A percentile compares a stretch with the other conserved stretches of the same genome.
These are phyloP conservation scores for Neofusicoccum sp. DNA, from an alignment of 2,329 filamentous ascomycete species.

Conservation along the genomic window DNA sequence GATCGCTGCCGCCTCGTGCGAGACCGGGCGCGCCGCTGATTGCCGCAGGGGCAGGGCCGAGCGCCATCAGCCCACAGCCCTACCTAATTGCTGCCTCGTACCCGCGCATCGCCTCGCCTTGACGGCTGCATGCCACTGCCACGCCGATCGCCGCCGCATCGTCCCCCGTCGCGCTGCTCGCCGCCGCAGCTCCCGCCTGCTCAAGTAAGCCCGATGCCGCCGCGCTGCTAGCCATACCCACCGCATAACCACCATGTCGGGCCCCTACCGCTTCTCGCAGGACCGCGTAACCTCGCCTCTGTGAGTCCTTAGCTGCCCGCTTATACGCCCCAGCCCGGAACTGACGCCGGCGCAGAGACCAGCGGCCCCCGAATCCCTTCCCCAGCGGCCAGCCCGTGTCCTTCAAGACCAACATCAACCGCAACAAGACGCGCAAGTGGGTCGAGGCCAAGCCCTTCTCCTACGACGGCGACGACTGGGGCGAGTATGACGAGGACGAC, in stretches of 20 bases:
- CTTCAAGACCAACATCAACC: slow-evolving; percentile 84
- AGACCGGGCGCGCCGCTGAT: not conserved
- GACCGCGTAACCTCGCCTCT: slow-evolving; percentile 21
- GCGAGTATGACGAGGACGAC: slow-evolving; percentile 60
- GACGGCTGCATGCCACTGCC: not conserved
- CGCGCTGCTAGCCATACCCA: slow-evolving; percentile 4
- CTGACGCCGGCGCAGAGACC: slow-evolving; percentile 26
- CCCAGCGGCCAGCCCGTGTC: slow-evolving; percentile 47
- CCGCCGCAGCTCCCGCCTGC: not conserved
- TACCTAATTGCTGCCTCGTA: slow-evolving; percentile 1
- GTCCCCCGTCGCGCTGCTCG: not conserved
- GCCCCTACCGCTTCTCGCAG: slow-evolving; percentile 12
- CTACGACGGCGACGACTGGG: slow-evolving; percentile 95
- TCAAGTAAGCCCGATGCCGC: slow-evolving; percentile 8
- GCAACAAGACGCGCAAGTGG: slow-evolving; percentile 92
- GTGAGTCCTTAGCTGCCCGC: slow-evolving; percentile 17
- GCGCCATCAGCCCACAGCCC: slow-evolving; percentile 13
- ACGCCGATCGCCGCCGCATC: not conserved
- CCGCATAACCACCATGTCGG: slow-evolving; percentile 16
- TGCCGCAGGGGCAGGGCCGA: slow-evolving; percentile 6
- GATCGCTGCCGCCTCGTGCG: not conserved
- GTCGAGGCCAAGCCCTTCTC: slow-evolving; percentile 80
- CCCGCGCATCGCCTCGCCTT: slow-evolving; percentile 3
- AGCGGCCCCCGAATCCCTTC: slow-evolving; percentile 26
- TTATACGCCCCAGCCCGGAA: not conserved